These are phyloP conservation scores for Trichosporon sp. DNA, from an alignment of 1,284 basidiomycete species.

Conservation along the genomic window DNA sequence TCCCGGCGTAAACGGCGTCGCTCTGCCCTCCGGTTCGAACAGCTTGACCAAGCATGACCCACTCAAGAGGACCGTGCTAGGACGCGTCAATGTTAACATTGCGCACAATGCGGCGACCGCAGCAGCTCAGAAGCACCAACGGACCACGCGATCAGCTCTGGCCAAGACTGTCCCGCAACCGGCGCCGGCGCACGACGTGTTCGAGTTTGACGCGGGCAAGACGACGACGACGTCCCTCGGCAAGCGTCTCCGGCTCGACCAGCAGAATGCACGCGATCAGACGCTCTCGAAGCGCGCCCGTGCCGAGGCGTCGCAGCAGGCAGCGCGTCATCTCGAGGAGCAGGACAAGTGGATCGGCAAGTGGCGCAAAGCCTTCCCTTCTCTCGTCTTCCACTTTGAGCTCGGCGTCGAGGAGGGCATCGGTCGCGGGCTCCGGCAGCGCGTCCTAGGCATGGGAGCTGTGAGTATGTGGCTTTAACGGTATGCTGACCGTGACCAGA, in stretches of 20 bases:
- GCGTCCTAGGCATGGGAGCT: constrained; percentile 70
- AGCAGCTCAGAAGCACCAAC: background rate
- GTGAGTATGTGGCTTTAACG: constrained; percentile 62
- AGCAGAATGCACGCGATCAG: constrained; percentile 15
- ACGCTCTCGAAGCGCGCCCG: constrained; percentile 26
- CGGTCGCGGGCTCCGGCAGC: constrained; percentile 61
- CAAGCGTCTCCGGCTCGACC: constrained; percentile 25
- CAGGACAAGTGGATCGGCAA: constrained; percentile 77
- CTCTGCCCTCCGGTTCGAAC: background rate
- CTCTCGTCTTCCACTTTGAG: constrained; percentile 80
- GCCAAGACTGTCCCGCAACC: constrained; percentile 33
- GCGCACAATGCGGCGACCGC: background rate
- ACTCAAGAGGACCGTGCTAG: constrained; percentile 25
- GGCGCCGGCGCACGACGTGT: constrained; percentile 38
- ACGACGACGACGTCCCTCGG: constrained; percentile 23
- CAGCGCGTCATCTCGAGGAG: constrained; percentile 50
- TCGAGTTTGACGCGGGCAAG: constrained; percentile 27
- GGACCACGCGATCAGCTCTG: background rate
- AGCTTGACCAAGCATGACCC: constrained; percentile 6
- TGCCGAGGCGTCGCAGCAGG: constrained; percentile 23
- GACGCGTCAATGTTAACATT: constrained; percentile 32
- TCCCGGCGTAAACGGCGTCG: constrained; percentile 1
- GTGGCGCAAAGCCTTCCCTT: constrained; percentile 81
- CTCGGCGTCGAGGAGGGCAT: constrained; percentile 60
- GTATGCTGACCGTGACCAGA: constrained; percentile 14